phyloP scores from a whole-genome alignment of 306 rosid species.

The Ochetophila trinervis region DNA sequence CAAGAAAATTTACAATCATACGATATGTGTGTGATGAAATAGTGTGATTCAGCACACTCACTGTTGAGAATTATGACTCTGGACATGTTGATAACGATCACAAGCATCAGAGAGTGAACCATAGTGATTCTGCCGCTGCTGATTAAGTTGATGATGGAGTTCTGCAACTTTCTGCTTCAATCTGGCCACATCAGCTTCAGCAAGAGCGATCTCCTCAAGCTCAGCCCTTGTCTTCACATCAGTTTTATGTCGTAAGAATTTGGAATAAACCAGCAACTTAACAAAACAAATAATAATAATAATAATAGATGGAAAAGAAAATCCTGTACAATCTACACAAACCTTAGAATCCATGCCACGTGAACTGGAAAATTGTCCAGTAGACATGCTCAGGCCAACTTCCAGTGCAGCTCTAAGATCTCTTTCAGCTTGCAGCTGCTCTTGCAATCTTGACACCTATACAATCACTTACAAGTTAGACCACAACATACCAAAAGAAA shows the following conservation, averaged over 20 bases:
- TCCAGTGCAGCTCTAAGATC: slow-evolving; percentile 99
- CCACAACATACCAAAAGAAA: not conserved
- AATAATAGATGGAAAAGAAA: not conserved
- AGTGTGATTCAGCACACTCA: slow-evolving; percentile 46
- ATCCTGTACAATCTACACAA: slow-evolving; percentile 17
- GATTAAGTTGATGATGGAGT: slow-evolving; percentile 96
- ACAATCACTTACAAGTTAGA: slow-evolving; percentile 30
- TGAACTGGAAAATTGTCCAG: slow-evolving; percentile 81
- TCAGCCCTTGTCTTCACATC: slow-evolving; percentile 88
- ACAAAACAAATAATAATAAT: not conserved
- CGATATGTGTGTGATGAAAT: not conserved
- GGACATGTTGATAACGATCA: slow-evolving; percentile 80
- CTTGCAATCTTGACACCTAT: slow-evolving; percentile 98
- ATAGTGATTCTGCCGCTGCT: slow-evolving; percentile 89
- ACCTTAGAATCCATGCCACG: slow-evolving; percentile 98
- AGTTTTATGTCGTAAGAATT: slow-evolving; percentile 36
- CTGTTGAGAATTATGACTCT: slow-evolving; percentile 76
- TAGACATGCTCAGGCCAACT: slow-evolving; percentile 95
- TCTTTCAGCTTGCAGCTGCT: slow-evolving; percentile 99
- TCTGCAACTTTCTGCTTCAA: slow-evolving; percentile 98
- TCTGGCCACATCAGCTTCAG: slow-evolving; percentile 98
- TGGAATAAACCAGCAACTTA: slow-evolving; percentile 17
- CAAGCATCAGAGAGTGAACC: slow-evolving; percentile 84
- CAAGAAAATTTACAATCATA: not conserved
- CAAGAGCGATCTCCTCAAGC: slow-evolving; percentile 98